Evolutionary conservation across 768 basidiomycete genomes (phyloP).

Genomic region (Crepidotus variabilis): DNA sequence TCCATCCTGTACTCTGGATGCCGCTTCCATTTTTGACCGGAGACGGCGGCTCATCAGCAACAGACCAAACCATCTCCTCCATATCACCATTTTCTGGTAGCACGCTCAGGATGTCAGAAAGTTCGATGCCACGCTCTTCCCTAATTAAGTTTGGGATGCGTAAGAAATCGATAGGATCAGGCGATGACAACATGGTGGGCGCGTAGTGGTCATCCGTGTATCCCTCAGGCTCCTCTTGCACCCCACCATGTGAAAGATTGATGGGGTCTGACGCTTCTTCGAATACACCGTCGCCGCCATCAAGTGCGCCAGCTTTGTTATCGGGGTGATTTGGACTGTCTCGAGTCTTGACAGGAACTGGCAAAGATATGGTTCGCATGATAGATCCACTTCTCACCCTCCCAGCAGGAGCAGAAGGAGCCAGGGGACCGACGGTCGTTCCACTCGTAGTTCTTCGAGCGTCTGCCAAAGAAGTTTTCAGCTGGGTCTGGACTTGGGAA

Average conservation of each 20-base stretch:
- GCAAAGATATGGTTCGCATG: background rate
- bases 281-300: background rate
- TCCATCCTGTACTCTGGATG: constrained; percentile 1
- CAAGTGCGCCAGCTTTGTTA: background rate
- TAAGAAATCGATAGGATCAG: constrained; percentile 23
- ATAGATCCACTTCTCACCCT: background rate
- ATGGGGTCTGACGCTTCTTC: no score
- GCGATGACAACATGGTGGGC: constrained; percentile 17
- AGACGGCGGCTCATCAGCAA: constrained; percentile 35
- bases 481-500: constrained; percentile 10
- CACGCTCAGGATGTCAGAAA: constrained; percentile 9
- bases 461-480: constrained; percentile 18
- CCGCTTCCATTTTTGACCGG: constrained; percentile 12
- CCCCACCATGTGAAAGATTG: background rate
- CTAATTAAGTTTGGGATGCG: constrained; percentile 13
- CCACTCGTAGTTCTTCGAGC: constrained; percentile 27
- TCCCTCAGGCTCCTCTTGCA: constrained; percentile 7
- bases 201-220: constrained; percentile 18
- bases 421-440: constrained; percentile 25
- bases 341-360: constrained; percentile 17
- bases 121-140: constrained; percentile 15
- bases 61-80: constrained; percentile 22
- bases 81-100: constrained; percentile 13
- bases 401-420: constrained; percentile 2
- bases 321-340: constrained; percentile 25